Percentiles rank a stretch among this genome's conserved stretches.
Conservation (phyloP, 306 rosid species). For the Delonix regia region DNA sequence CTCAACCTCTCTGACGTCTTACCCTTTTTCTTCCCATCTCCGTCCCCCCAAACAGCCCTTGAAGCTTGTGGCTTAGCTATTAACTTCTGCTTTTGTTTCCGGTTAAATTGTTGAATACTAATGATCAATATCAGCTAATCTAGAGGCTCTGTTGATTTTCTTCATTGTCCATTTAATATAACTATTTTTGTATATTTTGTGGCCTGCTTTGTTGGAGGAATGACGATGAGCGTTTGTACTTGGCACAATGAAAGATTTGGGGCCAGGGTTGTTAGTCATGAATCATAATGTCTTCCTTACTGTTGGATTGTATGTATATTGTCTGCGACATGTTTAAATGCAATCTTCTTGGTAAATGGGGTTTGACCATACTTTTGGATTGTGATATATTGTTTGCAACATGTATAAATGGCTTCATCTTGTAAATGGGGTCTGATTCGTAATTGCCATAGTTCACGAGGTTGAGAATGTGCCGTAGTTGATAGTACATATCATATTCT, state of each 20-base stretch:
- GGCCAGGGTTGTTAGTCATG: neutral
- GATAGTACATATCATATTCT: neutral
- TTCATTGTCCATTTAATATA: neutral
- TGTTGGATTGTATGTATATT: neutral
- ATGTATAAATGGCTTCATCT: neutral
- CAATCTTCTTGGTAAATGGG: neutral
- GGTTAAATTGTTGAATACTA: neutral
- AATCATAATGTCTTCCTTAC: neutral
- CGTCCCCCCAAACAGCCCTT: neutral
- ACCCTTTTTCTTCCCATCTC: neutral
- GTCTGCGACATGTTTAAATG: neutral
- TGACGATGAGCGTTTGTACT: neutral
- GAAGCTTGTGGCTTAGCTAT: neutral
- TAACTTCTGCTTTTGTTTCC: neutral
- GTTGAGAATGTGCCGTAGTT: neutral
- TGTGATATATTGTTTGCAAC: neutral
- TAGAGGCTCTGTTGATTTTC: neutral
- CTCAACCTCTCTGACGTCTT: neutral
- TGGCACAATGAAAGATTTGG: neutral
- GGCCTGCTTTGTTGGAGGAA: constrained; percentile 9
- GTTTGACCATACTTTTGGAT: neutral
- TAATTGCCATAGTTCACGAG: neutral
- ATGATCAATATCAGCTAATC: neutral
- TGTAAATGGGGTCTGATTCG: constrained; percentile 9
- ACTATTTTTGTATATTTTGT: neutral